phyloP scores from a whole-genome alignment of 2,329 filamentous ascomycete genomes.

The Shiraia sp. region DNA sequence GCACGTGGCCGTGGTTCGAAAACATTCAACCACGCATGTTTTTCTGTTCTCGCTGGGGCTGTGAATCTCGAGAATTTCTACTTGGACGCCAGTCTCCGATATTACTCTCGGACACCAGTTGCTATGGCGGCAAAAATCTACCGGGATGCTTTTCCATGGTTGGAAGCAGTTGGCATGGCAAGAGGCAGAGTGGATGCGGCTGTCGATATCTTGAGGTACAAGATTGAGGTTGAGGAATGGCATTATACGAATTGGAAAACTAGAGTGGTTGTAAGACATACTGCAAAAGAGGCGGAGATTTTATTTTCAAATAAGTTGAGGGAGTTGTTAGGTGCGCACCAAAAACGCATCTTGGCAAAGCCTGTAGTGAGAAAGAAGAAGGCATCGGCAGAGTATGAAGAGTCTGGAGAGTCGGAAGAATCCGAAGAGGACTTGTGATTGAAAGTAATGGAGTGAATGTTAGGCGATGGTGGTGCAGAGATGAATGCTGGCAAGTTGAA shows the following conservation, averaged over 20 bases:
- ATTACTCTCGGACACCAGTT: slow-evolving; percentile 2
- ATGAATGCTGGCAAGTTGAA: too few relatives aligned
- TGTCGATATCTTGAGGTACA: slow-evolving; percentile 26
- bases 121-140: slow-evolving; percentile 35
- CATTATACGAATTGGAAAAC: neutral
- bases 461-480: too few relatives aligned
- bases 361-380: neutral
- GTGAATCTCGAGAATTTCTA: slow-evolving; percentile 32
- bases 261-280: neutral
- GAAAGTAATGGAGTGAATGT: too few relatives aligned
- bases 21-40: slow-evolving; percentile 40
- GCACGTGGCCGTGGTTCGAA: slow-evolving; percentile 25
- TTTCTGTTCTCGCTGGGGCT: slow-evolving; percentile 33
- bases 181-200: slow-evolving; percentile 36
- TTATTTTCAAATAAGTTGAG: slow-evolving; percentile 22
- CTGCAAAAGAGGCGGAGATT: slow-evolving; percentile 4
- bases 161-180: slow-evolving; percentile 36
- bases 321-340: slow-evolving; percentile 7
- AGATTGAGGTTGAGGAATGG: neutral
- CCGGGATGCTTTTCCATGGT: slow-evolving; percentile 42
- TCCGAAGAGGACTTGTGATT: too few relatives aligned
- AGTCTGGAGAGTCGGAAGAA: neutral
- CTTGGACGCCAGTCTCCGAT: slow-evolving; percentile 19
- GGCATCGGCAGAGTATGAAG: neutral
- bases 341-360: slow-evolving; percentile 2